phyloP scores from a whole-genome alignment of 805 yeast genomes.

The Cyberlindnera lachancei region DNA sequence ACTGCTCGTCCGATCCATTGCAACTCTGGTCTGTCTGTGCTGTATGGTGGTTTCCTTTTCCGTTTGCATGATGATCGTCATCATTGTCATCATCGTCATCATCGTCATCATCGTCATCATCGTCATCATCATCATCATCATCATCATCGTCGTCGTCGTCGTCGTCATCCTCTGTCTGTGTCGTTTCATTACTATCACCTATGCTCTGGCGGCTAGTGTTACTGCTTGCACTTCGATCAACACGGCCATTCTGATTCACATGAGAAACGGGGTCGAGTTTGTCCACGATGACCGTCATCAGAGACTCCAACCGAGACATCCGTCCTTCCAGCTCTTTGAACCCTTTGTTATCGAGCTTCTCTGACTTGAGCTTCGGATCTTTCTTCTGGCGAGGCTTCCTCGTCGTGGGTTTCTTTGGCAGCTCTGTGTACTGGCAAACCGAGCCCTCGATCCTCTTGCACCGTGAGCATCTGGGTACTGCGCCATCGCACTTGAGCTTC shows the following conservation, averaged over 20 bases:
- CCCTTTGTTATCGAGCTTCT: not conserved
- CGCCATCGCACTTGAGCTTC: conserved; percentile 74
- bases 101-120: conserved; percentile 1
- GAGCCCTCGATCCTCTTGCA: no score
- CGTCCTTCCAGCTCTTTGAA: conserved; percentile 21
- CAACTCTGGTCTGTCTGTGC: no score
- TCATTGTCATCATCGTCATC: not conserved
- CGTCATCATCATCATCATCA: conserved; percentile 1
- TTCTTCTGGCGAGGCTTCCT: not conserved
- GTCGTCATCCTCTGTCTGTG: no score
- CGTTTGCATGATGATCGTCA: no score
- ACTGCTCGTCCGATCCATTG: no score
- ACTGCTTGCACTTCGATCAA: no score
- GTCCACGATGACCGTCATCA: conserved; percentile 23
- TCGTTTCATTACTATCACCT: no score
- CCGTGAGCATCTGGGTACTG: conserved; percentile 64
- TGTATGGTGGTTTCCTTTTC: no score
- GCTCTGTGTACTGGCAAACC: conserved; percentile 4
- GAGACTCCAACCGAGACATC: conserved; percentile 27
- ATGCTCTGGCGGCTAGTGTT: no score
- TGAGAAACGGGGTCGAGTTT: conserved; percentile 11
- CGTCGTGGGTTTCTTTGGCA: conserved; percentile 1
- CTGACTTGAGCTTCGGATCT: not conserved
- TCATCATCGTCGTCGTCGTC: no score
- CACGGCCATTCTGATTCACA: conserved; percentile 1